Conservation (phyloP, 257 asterid genomes). For the Nicotiana sylvestris region DNA sequence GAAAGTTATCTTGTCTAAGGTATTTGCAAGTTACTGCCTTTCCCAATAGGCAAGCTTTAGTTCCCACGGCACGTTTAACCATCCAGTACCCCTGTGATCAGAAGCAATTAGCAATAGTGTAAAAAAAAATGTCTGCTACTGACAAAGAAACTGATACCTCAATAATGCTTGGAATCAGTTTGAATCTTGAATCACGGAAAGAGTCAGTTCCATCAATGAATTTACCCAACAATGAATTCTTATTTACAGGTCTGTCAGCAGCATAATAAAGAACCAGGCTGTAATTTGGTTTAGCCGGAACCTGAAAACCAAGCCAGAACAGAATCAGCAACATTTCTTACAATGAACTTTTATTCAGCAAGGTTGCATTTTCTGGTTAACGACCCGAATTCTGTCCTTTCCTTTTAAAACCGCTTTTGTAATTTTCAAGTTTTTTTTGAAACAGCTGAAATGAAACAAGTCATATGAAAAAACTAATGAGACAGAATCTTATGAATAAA, state of each 20-base stretch:
- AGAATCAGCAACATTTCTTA: not conserved
- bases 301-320: slow-evolving; percentile 48
- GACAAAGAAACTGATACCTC: slow-evolving; percentile 48
- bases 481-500: not conserved
- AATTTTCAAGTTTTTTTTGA: not conserved
- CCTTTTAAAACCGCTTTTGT: not conserved
- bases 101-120: not conserved
- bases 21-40: slow-evolving; percentile 94
- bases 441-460: not conserved
- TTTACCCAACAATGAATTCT: slow-evolving; percentile 73
- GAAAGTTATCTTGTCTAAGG: slow-evolving; percentile 90
- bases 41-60: slow-evolving; percentile 94
- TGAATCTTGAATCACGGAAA: slow-evolving; percentile 94
- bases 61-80: slow-evolving; percentile 99
- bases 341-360: not conserved
- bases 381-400: not conserved
- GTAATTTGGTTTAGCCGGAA: slow-evolving; percentile 95
- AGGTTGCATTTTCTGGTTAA: not conserved
- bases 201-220: slow-evolving; percentile 79
- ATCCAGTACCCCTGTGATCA: slow-evolving; percentile 88
- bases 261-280: slow-evolving; percentile 93
- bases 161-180: slow-evolving; percentile 93
- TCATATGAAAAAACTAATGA: not conserved
- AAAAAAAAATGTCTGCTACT: not conserved
- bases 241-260: slow-evolving; percentile 77